Evolutionary conservation across 331 rosid species (phyloP), one percentile per base, ranked within the genome.

Genomic region (Dryas integrifolia): DNA sequence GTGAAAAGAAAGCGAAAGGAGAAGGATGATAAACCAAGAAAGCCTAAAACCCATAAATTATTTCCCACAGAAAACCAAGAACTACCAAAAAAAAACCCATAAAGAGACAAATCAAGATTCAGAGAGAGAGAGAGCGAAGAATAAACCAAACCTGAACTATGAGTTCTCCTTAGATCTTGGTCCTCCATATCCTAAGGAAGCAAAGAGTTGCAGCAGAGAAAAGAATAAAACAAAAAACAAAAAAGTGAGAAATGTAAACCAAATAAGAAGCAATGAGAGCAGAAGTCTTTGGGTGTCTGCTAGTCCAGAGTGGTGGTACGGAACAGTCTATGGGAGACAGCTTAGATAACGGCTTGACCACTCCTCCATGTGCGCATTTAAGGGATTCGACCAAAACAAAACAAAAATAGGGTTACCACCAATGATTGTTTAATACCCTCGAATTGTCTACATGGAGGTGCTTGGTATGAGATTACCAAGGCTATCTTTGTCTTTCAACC

Each of bases 121-220:
- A 5, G 48, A 75, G 24, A 47, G 44, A 26, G 9, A 46, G 8
- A 72, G 24, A 21, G 24, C 58, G 40, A 15, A 3, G n/a, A 60
- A 60, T 53, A 0, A 16, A 7, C 4, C 14, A 56, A 11, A 62
- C 79, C 96, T 77, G 85, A 75, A 58, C 71, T 72, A 67, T 70
- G 82, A 67, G 77, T 53, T 81, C 51, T 77, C 46, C 71, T 72
- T 26, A 83, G 98, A 85, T 83, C 92, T 81, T 82, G 85, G 76
- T 49, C 58, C 16, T 81, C 85, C 85, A 81, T 81, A 24, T 72
- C 65, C 1, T 5, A 12, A 55, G 15, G 16, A 15, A 60, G 21
- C 4, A n/a, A 58, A 58, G 62, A 59, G 65, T 12, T 48, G 43
- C 45, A 5, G 65, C 13, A 70, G 69, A 58, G 18, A 16, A 14